Evolutionary conservation across 1,139 yeast genomes (phyloP), one percentile per base, ranked within the genome.

Genomic region (Suhomyces coccinellae): DNA sequence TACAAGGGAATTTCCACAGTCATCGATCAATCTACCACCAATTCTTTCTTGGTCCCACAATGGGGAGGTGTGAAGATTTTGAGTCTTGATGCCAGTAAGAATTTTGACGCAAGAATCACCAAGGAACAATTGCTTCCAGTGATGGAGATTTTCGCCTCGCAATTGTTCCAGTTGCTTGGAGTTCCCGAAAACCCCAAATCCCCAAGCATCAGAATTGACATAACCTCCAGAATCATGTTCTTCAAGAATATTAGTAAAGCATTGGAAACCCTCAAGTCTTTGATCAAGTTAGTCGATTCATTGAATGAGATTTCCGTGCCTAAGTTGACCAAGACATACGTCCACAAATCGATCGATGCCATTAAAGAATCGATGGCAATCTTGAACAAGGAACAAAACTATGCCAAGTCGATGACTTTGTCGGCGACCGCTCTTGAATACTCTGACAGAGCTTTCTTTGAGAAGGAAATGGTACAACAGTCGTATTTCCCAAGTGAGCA

Each of bases 401-500:
- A 81, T 68, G 63, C 63, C 17, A 50, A 49, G 6, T 83, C 91
- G 0, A 73, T 83, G 52, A 53, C 66, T 1, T 62, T 68, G 17
- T 82, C 96, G 0, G 80, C 84, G 12, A 58, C 63, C 15, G 82
- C 93, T 7, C 71, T 80, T 27, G 62, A 69, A 34, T 63, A 70
- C 30, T 82, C 95, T 1, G 87, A 89, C 56, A 69, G 72, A 33
- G 97, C 97, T 0, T 91, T 93, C 58, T 93, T 91, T 62, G 96
- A 91, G 54, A 87, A 87, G 56, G 91, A 86, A 63, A 91, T 93
- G 96, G 93, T 91, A 8, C 96, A 89, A 58, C 97, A 91, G 59
- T 87, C 87, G 40, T 90, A 87, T 58, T 90, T 91, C 72, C 98
- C 98, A 0, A 91, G 88, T 53, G 97, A 91, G 59, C 98, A 93